Base-by-base conservation (phyloP, 768 basidiomycete genomes). In the Xerocomellus amylosporus region DNA sequence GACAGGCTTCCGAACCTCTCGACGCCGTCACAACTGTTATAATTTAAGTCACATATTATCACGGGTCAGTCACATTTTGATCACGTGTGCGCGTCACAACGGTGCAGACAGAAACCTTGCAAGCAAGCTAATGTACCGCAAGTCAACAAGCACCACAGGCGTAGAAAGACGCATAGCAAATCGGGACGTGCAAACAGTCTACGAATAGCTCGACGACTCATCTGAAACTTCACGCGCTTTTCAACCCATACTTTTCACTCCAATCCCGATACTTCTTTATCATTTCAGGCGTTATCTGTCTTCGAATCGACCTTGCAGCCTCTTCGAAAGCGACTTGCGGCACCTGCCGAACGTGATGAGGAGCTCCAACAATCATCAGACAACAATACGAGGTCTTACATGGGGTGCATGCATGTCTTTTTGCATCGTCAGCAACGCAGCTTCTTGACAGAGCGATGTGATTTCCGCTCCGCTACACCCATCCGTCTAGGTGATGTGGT, bases 401-500 rank as follows among this genome's bases (percentile, higher is more conserved):
- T 76, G 79, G 42, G 84, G 78, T 3, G 92, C 85, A 54, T 90
- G 70, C 34, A 98, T 85, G 69, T 98, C 81, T 49, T 82, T 78
- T 59, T 90, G 86, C 97, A 99, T 98, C 0, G 94, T 90, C 50
- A 87, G 68, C 58, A 98, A 70, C 0, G 96, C 97, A 4, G 97
- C 97, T 71, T 99, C 96, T 72, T 98, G 97, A 67, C 95, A 98
- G 41, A 98, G 79, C 9, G 88, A 86, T 7, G 84, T 79, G 33
- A 98, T 85, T 70, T 99, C 97, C 6, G 97, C 97, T 5, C 97
- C 97, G 19, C 95, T 98, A 68, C 93, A 99, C 1, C 96, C 97
- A 10, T 89, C 85, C 2, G 94, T 90, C 97, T 98, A 10, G 41
- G 46, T 17, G 30, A 31, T 39, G 8, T 24, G 14, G 45, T 68